Base-by-base conservation (phyloP, 257 asterid species). In the Penstemon newberryi region DNA sequence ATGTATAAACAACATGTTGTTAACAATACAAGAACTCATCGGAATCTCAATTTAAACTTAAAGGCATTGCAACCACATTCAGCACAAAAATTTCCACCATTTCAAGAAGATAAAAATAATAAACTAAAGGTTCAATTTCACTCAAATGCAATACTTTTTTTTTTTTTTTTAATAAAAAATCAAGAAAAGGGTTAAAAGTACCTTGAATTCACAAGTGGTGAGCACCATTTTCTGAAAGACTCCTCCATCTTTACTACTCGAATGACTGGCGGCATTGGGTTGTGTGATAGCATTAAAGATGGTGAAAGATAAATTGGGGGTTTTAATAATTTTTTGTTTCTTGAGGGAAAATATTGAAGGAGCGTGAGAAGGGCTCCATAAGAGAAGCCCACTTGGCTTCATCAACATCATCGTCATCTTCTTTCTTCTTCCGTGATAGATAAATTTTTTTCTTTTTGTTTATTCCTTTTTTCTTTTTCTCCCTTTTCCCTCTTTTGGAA, bases 301-400 rank as follows among this genome's bases (percentile, higher is more conserved):
- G 68, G 51, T 72, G 72, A 74, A 47, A 70, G 60, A 9, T 2
- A 79, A 81, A 50, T 6, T 60, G 78, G 83, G 78, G 41, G 33
- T 75, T 77, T 39, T 64, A 56, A 69, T 66, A 38, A 42, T 76
- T 57, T 44, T 61, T 78, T 13, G 79, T 75, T 69, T 61, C 78
- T 75, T 25, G 81, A 19, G 52, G 67, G 40, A 39, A 71, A 78
- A 19, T 11, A 25, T 25, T 5, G 45, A 19, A 39, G 49, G 77
- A 66, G 83, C 81, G 18, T 67, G 70, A 9, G 74, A 78, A 76
- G 86, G 78, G 83, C 80, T 82, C 89, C 83, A 78, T 47, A 77
- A 50, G 15, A 83, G 77, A 68, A 73, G 75, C 70, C 93, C 90
- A 25, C 33, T 25, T 71, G 79, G 86, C 79, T 79, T 81, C 87